Evolutionary conservation across 2,329 filamentous ascomycete genomes (phyloP).

Genomic region (Parascedosporium putredinis): DNA sequence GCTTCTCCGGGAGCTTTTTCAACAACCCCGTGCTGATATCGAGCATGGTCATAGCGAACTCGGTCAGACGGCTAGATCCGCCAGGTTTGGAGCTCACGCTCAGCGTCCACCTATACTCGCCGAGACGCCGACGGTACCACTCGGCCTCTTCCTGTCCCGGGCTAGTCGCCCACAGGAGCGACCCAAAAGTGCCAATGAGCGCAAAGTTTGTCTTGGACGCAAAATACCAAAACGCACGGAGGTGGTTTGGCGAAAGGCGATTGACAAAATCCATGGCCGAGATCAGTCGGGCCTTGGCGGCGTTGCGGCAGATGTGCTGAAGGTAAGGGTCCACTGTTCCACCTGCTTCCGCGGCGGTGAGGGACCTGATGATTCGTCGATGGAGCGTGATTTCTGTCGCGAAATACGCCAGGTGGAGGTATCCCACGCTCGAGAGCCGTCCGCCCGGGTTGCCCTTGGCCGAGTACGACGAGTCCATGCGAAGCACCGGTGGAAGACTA

Average conservation of each 20-base stretch:
- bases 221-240: conserved; percentile 90
- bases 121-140: conserved; percentile 77
- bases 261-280: conserved; percentile 98
- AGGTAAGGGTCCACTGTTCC: conserved; percentile 62
- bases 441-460: conserved; percentile 23
- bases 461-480: conserved; percentile 53
- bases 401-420: conserved; percentile 85
- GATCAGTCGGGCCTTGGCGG: conserved; percentile 87
- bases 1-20: conserved; percentile 62
- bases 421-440: conserved; percentile 54
- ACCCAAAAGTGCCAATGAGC: conserved; percentile 87
- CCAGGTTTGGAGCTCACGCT: conserved; percentile 71
- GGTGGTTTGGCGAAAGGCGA: conserved; percentile 72
- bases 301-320: conserved; percentile 83
- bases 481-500: conserved; percentile 49
- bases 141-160: conserved; percentile 81
- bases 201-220: conserved; percentile 86
- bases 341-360: conserved; percentile 32
- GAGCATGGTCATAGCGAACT: conserved; percentile 68
- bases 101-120: conserved; percentile 90
- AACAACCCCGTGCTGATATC: conserved; percentile 61
- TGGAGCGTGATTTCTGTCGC: conserved; percentile 91
- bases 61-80: conserved; percentile 45
- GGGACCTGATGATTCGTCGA: conserved; percentile 76
- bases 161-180: conserved; percentile 78